Percentiles rank a stretch among this genome's conserved stretches.
Conservation (phyloP, 352 stramenopile genomes). For the Phytophthora hibernalis region DNA sequence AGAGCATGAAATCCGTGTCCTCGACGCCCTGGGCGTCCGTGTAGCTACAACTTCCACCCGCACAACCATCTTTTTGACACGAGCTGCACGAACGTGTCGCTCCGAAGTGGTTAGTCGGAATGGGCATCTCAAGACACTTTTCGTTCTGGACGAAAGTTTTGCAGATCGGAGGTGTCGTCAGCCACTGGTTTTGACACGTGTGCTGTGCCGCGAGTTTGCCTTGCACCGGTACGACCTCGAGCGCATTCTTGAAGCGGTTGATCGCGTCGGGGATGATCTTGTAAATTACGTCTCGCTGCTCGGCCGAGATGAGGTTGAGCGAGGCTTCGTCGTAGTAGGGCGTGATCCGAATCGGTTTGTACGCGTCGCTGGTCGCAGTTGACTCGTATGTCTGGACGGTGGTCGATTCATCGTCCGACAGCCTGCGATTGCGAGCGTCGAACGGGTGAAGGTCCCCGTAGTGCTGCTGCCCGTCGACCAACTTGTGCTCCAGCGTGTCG, state of each 20-base stretch:
- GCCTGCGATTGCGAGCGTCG: constrained; percentile 10
- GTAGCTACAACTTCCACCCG: constrained; percentile 46
- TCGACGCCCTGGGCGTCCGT: constrained; percentile 44
- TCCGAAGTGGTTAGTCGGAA: constrained; percentile 69
- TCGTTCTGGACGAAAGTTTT: constrained; percentile 60
- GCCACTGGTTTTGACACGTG: constrained; percentile 63
- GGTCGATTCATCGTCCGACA: constrained; percentile 20
- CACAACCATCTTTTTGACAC: constrained; percentile 52
- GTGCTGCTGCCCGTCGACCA: constrained; percentile 29
- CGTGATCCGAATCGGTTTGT: constrained; percentile 74
- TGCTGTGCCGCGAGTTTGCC: constrained; percentile 68
- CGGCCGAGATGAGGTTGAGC: constrained; percentile 45
- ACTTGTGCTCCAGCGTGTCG: constrained; percentile 36
- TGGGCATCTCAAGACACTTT: constrained; percentile 77
- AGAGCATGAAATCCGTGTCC: constrained; percentile 76
- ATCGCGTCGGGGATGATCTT: constrained; percentile 78
- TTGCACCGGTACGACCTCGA: constrained; percentile 72
- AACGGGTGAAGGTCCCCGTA: constrained; percentile 42
- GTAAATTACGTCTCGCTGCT: constrained; percentile 54
- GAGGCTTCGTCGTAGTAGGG: constrained; percentile 72
- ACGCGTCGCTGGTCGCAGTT: constrained; percentile 26
- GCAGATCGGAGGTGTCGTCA: constrained; percentile 63
- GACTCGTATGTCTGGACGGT: constrained; percentile 57
- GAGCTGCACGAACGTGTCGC: constrained; percentile 50
- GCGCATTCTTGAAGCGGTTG: constrained; percentile 50